These are phyloP conservation scores for Mortierella sp. DNA, from an alignment of 371 early-diverging fungal species.

Conservation along the genomic window DNA sequence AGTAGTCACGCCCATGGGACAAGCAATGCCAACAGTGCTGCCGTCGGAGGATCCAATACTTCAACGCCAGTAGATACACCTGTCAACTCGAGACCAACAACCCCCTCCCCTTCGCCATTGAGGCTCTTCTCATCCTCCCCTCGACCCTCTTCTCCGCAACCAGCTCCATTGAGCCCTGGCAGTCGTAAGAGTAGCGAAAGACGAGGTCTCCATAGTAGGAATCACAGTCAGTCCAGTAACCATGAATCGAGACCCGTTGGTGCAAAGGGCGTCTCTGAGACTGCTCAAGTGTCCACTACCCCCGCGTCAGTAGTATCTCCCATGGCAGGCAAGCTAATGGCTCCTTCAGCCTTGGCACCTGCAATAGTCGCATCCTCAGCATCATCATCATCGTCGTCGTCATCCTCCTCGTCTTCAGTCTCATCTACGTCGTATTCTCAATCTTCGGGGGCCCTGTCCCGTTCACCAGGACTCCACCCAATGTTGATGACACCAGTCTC, in stretches of 20 bases:
- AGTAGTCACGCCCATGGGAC: slow-evolving; percentile 8
- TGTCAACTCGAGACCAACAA: slow-evolving; percentile 40
- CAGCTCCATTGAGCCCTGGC: neutral
- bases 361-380: too few relatives aligned
- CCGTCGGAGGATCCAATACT: neutral
- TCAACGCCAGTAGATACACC: slow-evolving; percentile 39
- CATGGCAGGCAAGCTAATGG: too few relatives aligned
- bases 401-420: neutral
- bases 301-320: too few relatives aligned
- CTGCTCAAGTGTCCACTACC: too few relatives aligned
- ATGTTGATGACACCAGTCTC: too few relatives aligned
- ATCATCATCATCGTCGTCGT: neutral
- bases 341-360: too few relatives aligned
- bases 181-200: slow-evolving; percentile 10
- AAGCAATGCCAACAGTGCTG: neutral
- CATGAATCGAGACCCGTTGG: too few relatives aligned
- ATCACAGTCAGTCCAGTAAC: slow-evolving; percentile 12
- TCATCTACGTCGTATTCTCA: neutral
- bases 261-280: too few relatives aligned
- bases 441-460: too few relatives aligned
- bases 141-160: neutral
- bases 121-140: slow-evolving; percentile 11
- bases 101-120: slow-evolving; percentile 36
- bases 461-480: too few relatives aligned
- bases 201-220: slow-evolving; percentile 33